phyloP scores from a whole-genome alignment of 129 eudicot genomes.

The Oenanthe sinensis region DNA sequence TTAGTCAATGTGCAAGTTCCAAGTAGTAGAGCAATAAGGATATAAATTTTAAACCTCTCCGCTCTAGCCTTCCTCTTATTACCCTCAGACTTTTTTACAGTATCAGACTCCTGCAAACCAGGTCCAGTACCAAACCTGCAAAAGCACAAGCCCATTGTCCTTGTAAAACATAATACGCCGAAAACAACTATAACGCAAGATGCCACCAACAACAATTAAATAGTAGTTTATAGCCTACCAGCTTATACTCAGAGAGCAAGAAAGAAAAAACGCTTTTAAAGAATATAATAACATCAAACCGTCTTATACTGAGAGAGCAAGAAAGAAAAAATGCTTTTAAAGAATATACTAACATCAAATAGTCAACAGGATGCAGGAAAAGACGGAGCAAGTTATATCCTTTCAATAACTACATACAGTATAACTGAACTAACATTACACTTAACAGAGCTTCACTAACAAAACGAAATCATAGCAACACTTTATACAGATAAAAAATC shows the following conservation, averaged over 20 bases:
- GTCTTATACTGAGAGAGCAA: too few relatives aligned
- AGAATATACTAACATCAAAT: too few relatives aligned
- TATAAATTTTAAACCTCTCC: slow-evolving; percentile 50
- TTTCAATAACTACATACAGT: not conserved
- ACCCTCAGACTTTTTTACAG: slow-evolving; percentile 64
- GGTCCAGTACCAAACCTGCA: slow-evolving; percentile 72
- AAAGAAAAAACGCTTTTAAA: too few relatives aligned
- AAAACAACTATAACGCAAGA: too few relatives aligned
- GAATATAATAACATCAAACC: too few relatives aligned
- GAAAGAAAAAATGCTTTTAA: too few relatives aligned
- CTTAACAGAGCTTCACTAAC: not conserved
- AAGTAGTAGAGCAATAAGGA: not conserved
- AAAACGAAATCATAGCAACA: not conserved
- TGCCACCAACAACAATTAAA: not conserved
- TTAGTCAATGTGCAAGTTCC: not conserved
- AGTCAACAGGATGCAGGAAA: too few relatives aligned
- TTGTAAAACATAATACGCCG: not conserved
- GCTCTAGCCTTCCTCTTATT: slow-evolving; percentile 96
- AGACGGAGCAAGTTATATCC: not conserved
- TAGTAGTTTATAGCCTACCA: not conserved
- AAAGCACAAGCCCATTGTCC: slow-evolving; percentile 5
- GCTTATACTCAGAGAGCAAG: not conserved
- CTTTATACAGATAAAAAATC: not conserved
- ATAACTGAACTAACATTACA: not conserved
- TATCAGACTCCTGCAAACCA: slow-evolving; percentile 43